phyloP scores from a whole-genome alignment of 2,329 filamentous ascomycete genomes.

The Penicillium digitatum region DNA sequence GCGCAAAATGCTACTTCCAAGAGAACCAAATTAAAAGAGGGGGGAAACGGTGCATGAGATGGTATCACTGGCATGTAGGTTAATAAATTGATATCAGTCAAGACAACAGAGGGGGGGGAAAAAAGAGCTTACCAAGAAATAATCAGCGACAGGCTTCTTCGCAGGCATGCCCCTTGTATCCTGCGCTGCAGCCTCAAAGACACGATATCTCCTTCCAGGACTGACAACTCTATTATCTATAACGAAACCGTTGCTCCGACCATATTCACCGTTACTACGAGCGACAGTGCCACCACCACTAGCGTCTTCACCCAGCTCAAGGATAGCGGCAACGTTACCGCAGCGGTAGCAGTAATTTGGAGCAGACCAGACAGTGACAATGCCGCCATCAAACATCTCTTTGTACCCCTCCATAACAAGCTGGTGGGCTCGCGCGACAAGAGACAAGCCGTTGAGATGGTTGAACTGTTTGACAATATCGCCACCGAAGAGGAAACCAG shows the following conservation, averaged over 20 bases:
- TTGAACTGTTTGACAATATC: constrained; percentile 97
- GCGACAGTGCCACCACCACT: constrained; percentile 67
- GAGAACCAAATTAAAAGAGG: constrained; percentile 12
- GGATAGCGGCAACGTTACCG: constrained; percentile 89
- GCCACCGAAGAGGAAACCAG: constrained; percentile 90
- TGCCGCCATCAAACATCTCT: constrained; percentile 95
- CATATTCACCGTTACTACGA: constrained; percentile 54
- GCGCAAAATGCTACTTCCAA: constrained; percentile 19
- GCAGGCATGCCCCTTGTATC: constrained; percentile 96
- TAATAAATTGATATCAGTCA: constrained; percentile 4
- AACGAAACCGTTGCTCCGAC: constrained; percentile 47
- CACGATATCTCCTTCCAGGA: constrained; percentile 83
- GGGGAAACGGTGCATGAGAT: constrained; percentile 12
- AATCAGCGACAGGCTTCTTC: constrained; percentile 96
- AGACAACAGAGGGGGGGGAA: not conserved
- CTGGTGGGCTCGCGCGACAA: constrained; percentile 93
- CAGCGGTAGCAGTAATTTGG: constrained; percentile 97
- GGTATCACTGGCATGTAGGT: constrained; percentile 21
- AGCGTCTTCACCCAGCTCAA: constrained; percentile 86
- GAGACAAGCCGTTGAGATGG: constrained; percentile 82
- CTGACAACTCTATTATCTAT: constrained; percentile 54
- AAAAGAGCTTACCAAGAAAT: constrained; percentile 63
- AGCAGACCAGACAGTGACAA: constrained; percentile 98
- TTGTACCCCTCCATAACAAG: constrained; percentile 99
- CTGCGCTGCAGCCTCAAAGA: constrained; percentile 95